These are phyloP conservation scores for Acanthamoeba healyi DNA, from an alignment of 208 protist genomes.

Conservation along the genomic window DNA sequence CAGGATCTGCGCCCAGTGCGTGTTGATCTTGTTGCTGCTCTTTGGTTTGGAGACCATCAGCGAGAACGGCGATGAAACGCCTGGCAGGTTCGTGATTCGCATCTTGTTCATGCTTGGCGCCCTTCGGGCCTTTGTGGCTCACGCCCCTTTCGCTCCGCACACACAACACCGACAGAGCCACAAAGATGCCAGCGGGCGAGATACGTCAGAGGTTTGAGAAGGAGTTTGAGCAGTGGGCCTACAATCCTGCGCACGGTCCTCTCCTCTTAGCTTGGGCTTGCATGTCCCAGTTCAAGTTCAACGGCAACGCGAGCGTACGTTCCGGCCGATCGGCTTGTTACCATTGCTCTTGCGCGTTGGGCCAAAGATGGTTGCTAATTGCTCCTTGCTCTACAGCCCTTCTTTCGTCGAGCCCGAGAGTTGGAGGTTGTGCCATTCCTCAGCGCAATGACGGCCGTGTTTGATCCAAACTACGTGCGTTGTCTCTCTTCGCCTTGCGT, in stretches of 20 bases:
- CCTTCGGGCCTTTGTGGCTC: too few relatives aligned
- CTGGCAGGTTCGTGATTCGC: background rate
- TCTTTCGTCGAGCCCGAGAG: background rate
- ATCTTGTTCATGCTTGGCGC: too few relatives aligned
- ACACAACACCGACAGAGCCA: too few relatives aligned
- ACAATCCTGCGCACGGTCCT: background rate
- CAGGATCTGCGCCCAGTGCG: background rate
- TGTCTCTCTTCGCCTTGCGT: background rate
- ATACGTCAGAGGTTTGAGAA: background rate
- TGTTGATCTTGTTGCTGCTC: background rate
- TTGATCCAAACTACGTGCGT: background rate
- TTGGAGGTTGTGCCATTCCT: background rate
- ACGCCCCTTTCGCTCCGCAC: too few relatives aligned
- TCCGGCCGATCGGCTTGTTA: too few relatives aligned
- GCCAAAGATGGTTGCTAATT: background rate
- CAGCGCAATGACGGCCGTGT: background rate
- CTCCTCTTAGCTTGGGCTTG: conserved; percentile 55
- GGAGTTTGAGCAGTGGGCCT: background rate
- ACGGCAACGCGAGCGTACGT: background rate
- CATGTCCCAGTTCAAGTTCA: background rate
- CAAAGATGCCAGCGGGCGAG: background rate
- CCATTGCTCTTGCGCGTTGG: background rate
- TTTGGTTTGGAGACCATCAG: background rate
- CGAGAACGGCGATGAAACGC: background rate
- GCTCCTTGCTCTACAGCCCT: background rate